Conservation (phyloP, 2,329 filamentous ascomycete genomes). For the Mycocentrospora acerina region DNA sequence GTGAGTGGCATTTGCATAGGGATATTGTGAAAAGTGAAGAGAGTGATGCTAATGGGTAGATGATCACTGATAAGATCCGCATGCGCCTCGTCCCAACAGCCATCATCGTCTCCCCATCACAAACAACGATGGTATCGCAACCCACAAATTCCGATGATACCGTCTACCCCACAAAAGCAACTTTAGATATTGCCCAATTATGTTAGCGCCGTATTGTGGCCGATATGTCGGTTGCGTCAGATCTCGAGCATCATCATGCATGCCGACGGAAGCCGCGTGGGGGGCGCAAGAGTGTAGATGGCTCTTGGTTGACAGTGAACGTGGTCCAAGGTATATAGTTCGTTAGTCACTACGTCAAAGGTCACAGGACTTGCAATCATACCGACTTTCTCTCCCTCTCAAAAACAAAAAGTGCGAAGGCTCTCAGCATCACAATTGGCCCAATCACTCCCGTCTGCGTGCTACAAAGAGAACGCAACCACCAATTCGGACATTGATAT, state of each 20-base stretch:
- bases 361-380: slow-evolving; percentile 15
- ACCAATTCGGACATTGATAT: slow-evolving; percentile 4
- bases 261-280: slow-evolving; percentile 34
- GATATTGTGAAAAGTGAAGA: no score
- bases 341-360: slow-evolving; percentile 8
- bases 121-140: background rate
- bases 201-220: background rate
- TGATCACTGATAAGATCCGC: background rate
- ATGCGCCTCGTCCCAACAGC: background rate
- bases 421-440: background rate
- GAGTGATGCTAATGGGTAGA: background rate
- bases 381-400: background rate
- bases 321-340: slow-evolving; percentile 25
- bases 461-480: slow-evolving; percentile 1
- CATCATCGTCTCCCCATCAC: background rate
- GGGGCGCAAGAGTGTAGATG: slow-evolving; percentile 17
- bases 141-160: background rate
- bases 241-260: slow-evolving; percentile 13
- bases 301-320: slow-evolving; percentile 9
- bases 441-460: background rate
- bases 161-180: background rate
- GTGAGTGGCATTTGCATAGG: no score
- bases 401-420: background rate
- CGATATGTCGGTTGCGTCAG: slow-evolving; percentile 15
- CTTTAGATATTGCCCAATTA: slow-evolving; percentile 11